Percentiles rank a stretch among this genome's conserved stretches.
Evolutionary conservation across 768 basidiomycete genomes (phyloP).

Genomic region (Lepiota venenata): DNA sequence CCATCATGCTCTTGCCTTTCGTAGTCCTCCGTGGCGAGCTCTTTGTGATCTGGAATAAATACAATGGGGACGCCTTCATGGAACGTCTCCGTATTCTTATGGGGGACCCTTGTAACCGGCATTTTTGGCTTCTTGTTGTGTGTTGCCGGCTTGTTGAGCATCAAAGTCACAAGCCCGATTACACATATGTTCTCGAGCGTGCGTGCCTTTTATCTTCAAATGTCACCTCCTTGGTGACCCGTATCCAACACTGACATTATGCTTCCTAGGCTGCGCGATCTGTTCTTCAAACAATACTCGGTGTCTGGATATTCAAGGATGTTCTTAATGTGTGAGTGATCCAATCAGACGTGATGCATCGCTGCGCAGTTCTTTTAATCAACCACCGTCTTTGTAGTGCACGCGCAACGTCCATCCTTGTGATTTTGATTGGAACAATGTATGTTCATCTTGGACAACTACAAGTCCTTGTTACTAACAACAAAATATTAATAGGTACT

Average conservation of each 20-base stretch:
- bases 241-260: constrained; percentile 5
- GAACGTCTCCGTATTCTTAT: constrained; percentile 53
- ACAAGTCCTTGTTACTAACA: not conserved
- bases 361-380: not conserved
- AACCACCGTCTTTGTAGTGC: constrained; percentile 35
- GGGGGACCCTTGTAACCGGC: constrained; percentile 68
- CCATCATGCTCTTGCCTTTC: constrained; percentile 59
- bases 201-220: constrained; percentile 24
- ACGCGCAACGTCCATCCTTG: constrained; percentile 58
- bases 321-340: constrained; percentile 62
- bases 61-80: constrained; percentile 33
- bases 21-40: constrained; percentile 57
- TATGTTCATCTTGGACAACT: constrained; percentile 23
- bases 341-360: not conserved
- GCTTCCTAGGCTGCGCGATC: constrained; percentile 65
- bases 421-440: constrained; percentile 71
- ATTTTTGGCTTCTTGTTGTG: constrained; percentile 81
- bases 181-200: constrained; percentile 86
- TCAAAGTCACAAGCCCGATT: constrained; percentile 79
- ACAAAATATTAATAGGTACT: constrained; percentile 35
- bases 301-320: constrained; percentile 75
- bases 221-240: not conserved
- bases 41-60: constrained; percentile 34
- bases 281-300: constrained; percentile 79
- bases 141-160: constrained; percentile 73